These are phyloP conservation scores for Herpotrichia juniperi DNA, from an alignment of 2,329 filamentous ascomycete species.

Conservation along the genomic window DNA sequence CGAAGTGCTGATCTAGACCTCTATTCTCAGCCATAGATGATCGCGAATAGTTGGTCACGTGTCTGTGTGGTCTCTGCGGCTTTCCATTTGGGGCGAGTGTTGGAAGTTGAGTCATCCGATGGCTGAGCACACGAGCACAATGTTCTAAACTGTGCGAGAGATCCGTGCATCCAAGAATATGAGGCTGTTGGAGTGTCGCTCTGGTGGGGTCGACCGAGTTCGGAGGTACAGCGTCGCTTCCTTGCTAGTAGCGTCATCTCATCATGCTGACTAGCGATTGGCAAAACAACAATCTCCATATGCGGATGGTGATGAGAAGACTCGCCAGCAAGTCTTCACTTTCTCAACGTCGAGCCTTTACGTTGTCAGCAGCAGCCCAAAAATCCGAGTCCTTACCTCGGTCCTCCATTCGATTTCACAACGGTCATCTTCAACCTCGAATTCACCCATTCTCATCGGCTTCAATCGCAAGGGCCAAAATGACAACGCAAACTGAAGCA, in stretches of 20 bases:
- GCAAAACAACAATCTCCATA: background rate
- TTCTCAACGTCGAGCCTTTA: background rate
- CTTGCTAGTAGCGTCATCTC: background rate
- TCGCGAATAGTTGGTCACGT: too few species aligned
- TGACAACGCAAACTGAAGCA: background rate
- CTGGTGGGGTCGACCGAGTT: background rate
- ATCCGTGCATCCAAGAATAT: too few species aligned
- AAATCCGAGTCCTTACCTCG: background rate
- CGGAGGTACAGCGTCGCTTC: background rate
- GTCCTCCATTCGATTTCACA: background rate
- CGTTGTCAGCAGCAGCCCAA: background rate
- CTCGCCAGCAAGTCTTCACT: too few species aligned
- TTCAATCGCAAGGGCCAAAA: background rate
- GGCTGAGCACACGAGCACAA: too few species aligned
- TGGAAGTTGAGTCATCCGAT: too few species aligned
- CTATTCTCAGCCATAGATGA: too few species aligned
- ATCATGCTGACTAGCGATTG: background rate
- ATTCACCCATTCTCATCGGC: background rate
- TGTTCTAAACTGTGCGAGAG: too few species aligned
- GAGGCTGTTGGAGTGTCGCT: too few species aligned
- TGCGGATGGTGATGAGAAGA: background rate
- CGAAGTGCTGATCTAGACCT: too few species aligned
- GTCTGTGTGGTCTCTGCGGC: too few species aligned
- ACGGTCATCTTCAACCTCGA: background rate
- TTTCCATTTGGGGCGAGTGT: too few species aligned